Conservation (phyloP, 2,329 filamentous ascomycete species). For the Fusarium ambrosium region DNA sequence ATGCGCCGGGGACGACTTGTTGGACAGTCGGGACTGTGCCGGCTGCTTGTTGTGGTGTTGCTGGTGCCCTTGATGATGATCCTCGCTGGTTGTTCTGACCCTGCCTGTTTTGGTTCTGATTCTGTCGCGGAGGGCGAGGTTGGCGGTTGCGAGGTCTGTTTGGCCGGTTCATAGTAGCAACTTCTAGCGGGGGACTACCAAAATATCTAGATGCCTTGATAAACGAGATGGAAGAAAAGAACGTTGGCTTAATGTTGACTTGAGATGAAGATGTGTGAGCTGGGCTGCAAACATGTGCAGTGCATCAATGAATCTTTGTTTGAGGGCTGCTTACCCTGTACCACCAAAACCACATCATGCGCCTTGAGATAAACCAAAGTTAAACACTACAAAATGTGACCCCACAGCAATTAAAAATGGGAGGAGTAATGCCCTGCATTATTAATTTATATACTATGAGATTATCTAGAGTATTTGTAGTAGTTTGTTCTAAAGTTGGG, state of each 20-base stretch:
- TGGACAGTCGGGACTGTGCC: constrained; percentile 60
- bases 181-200: neutral
- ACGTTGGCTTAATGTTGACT: neutral
- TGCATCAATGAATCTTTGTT: neutral
- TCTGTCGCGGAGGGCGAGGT: constrained; percentile 44
- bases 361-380: neutral
- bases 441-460: neutral
- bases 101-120: constrained; percentile 14
- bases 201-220: neutral
- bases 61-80: constrained; percentile 39
- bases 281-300: neutral
- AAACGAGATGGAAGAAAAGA: neutral
- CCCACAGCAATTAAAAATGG: neutral
- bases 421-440: neutral
- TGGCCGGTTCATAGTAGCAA: constrained; percentile 49
- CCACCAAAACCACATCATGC: neutral
- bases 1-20: constrained; percentile 71
- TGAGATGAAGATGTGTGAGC: neutral
- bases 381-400: no score
- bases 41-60: constrained; percentile 53
- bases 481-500: neutral
- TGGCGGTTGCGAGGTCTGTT: constrained; percentile 53
- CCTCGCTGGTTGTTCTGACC: constrained; percentile 30
- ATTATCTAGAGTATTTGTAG: neutral
- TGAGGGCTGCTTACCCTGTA: neutral